Conservation (phyloP, 1,284 basidiomycete species). For the Veloporphyrellus conicus region DNA sequence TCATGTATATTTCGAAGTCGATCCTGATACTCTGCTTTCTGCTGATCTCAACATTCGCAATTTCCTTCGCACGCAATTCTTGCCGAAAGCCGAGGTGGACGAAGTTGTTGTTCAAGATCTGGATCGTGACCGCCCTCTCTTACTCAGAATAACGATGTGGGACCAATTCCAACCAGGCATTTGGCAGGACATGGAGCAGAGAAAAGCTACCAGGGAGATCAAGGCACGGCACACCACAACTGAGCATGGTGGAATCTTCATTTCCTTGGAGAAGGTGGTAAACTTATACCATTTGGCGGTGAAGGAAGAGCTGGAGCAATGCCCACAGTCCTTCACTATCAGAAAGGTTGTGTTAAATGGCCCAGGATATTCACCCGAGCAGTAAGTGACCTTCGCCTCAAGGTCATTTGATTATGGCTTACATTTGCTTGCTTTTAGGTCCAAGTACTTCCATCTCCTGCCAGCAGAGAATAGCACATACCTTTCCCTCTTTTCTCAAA, state of each 20-base stretch:
- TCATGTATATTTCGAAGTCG: conserved; percentile 10
- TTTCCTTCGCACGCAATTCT: conserved; percentile 2
- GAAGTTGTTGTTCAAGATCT: neutral
- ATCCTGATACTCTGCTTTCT: neutral
- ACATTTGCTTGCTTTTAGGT: neutral
- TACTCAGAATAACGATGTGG: conserved; percentile 10
- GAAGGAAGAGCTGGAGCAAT: neutral
- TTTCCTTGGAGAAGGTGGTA: neutral
- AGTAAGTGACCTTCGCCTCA: neutral
- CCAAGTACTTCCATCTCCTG: conserved; percentile 5
- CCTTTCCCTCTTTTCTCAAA: conserved; percentile 3
- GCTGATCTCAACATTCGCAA: conserved; percentile 1
- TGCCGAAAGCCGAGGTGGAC: neutral
- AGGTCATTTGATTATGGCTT: neutral
- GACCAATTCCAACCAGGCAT: conserved; percentile 4
- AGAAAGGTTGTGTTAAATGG: conserved; percentile 7
- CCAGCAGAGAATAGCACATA: conserved; percentile 3
- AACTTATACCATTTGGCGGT: neutral
- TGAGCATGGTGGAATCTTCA: conserved; percentile 1
- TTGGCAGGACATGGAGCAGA: conserved; percentile 1
- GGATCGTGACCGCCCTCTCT: neutral
- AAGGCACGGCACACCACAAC: neutral
- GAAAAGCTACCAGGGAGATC: neutral
- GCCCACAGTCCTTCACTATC: conserved; percentile 1
- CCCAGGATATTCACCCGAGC: neutral